Base-by-base conservation (phyloP, 352 stramenopile genomes). In the Globisporangium heterothallicum region DNA sequence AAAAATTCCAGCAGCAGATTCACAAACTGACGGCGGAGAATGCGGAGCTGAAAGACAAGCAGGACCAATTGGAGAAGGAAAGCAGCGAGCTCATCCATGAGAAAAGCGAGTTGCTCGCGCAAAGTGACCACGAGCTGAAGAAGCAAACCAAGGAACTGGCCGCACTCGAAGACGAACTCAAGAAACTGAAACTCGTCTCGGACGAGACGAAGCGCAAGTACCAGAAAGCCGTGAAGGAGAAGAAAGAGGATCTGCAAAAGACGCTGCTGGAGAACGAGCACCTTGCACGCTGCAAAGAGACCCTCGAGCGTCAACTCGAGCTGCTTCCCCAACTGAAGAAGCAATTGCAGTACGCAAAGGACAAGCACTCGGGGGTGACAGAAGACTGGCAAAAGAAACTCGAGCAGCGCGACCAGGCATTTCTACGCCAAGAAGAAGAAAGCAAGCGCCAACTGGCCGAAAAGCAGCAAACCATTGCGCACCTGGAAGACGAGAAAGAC, bases 251-350 rank as follows among this genome's bases (percentile, higher is more conserved):
- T 29, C 27, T 77, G 6, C 63, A 72, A 48, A 56, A 64, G 41
- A 62, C 71, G n/a, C 42, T 83, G 21, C 71, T 70, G 49, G 75
- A 84, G 48, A 83, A 83, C 51, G 65, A 63, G 19, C 59, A 70
- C 22, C 55, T 78, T 13, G 38, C 47, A 10, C 61, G 59, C n/a
- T 60, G 60, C 14, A 64, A 49, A 5, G 59, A 70, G 25, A 57
- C 45, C n/a, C 44, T 69, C 19, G 59, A 80, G 42, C 52, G 63
- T 0, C 68, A 82, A 51, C 54, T 69, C 21, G 72, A 72, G 9
- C 68, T 80, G 1, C 64, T 80, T n/a, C 59, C 61, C 25, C 72
- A 82, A 43, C 58, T 86, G 18, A 77, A 77, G 26, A 77, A 65
- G 47, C 65, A 77, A 35, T 54, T 86, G 12, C 65, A 84, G 24